A percentile compares a stretch with the other conserved stretches of the same genome.
phyloP scores from a whole-genome alignment of 106 monocot genomes.

The Chionographis japonica region DNA sequence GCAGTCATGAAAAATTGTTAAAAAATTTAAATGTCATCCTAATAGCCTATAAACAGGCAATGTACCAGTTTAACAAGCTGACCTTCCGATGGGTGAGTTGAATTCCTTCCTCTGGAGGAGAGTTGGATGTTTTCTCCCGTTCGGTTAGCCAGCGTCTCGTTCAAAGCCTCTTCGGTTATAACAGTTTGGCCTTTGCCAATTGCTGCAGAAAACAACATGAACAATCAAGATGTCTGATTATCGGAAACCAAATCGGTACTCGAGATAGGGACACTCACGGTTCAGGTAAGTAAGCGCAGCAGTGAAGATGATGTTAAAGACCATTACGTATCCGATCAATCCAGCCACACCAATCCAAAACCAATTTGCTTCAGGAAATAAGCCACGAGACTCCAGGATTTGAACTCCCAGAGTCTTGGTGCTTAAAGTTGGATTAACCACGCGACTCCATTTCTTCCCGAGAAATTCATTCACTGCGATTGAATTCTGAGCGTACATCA shows the following conservation, averaged over 20 bases:
- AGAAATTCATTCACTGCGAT: slow-evolving; percentile 79
- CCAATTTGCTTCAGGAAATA: slow-evolving; percentile 61
- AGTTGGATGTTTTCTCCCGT: slow-evolving; percentile 42
- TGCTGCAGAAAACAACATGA: slow-evolving; percentile 28
- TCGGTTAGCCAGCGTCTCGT: slow-evolving; percentile 52
- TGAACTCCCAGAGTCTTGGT: slow-evolving; percentile 30
- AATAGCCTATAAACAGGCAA: too few relatives aligned
- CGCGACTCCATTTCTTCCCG: slow-evolving; percentile 56
- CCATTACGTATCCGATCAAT: slow-evolving; percentile 54
- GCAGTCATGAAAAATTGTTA: neutral
- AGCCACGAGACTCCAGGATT: slow-evolving; percentile 48
- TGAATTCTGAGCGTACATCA: slow-evolving; percentile 89
- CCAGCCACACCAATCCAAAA: slow-evolving; percentile 67
- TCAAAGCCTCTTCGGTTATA: slow-evolving; percentile 58
- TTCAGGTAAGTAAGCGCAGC: slow-evolving; percentile 46
- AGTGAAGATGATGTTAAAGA: slow-evolving; percentile 55
- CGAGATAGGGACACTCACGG: slow-evolving; percentile 36
- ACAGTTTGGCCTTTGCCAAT: slow-evolving; percentile 47
- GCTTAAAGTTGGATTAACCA: slow-evolving; percentile 20
- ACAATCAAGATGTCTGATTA: too few relatives aligned
- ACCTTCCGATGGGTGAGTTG: slow-evolving; percentile 15
- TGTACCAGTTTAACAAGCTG: neutral
- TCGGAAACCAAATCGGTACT: too few relatives aligned
- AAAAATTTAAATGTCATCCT: too few relatives aligned
- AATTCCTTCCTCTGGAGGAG: slow-evolving; percentile 4